Base-by-base conservation (phyloP, 352 stramenopile genomes). In the Elongisporangium undulatum region DNA sequence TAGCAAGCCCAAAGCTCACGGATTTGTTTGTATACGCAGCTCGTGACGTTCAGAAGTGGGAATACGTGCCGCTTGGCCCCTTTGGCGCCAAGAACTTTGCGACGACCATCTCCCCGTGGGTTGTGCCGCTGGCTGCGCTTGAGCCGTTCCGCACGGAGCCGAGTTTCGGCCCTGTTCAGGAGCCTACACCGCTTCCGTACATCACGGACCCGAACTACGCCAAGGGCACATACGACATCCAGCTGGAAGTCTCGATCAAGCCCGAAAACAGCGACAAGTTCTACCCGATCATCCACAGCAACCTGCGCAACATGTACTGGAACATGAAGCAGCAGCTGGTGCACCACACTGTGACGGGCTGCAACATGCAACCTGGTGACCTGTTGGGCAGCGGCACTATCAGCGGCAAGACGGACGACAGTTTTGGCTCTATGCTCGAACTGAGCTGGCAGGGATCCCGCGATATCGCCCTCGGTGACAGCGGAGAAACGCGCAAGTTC, bases 71-170 rank as follows among this genome's bases (percentile, higher is more conserved):
- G 22, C 80, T 99, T 9, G 96, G 96, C 23, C 96, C 96, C 6
- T 99, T 99, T 68, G 95, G 89, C 49, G 83, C 92, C 63, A 99
- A 99, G 76, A 99, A 99, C 71, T 98, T 98, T 73, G 92, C 84
- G 3, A 98, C 96, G 6, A 98, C 95, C 4, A 98, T 99, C 66
- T 98, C 87, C 50, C 95, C 96, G 29, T 99, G 96, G 96, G 91
- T 99, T 24, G 93, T 99, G 55, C 95, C 96, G 10, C 76, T 96
- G 13, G 95, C 93, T 48, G 97, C 97, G 16, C 77, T 99, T 15
- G 85, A 98, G 71, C 87, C 93, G n/a, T 98, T 98, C 77, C 77
- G 82, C 55, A 91, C 74, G 51, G 74, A 94, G 51, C 97, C 96
- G 41, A 98, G 89, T 71, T 96, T 96, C 55, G 90, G 80, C 2